A percentile compares a stretch with the other conserved stretches of the same genome.
These are phyloP conservation scores for Magnaporthiopsis poae DNA, from an alignment of 2,329 filamentous ascomycete genomes.

Conservation along the genomic window DNA sequence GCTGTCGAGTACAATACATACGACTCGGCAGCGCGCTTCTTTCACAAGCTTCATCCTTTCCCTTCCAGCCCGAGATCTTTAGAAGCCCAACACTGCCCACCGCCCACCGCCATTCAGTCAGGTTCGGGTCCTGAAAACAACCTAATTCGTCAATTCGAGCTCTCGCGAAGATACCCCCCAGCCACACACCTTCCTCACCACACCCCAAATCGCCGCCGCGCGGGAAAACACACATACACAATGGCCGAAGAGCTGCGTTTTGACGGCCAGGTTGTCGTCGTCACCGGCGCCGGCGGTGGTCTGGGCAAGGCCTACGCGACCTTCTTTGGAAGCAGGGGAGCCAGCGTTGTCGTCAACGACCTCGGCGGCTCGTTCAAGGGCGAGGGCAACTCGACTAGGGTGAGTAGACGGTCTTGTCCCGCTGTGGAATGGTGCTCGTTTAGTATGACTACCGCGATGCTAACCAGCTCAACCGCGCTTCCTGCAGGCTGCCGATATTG, in stretches of 20 bases:
- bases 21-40: not conserved
- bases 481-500: slow-evolving; percentile 64
- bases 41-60: not conserved
- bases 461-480: slow-evolving; percentile 13
- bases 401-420: slow-evolving; percentile 28
- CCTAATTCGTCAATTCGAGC: not conserved
- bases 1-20: not conserved
- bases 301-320: slow-evolving; percentile 72
- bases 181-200: not conserved
- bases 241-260: slow-evolving; percentile 63
- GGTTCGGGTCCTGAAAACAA: not conserved
- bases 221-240: slow-evolving; percentile 10
- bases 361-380: slow-evolving; percentile 88
- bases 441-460: not conserved
- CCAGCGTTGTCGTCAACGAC: slow-evolving; percentile 74
- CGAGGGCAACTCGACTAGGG: slow-evolving; percentile 78
- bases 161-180: not conserved
- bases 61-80: not conserved
- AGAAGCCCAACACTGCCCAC: not conserved
- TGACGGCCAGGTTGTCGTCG: slow-evolving; percentile 79
- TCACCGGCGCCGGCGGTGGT: slow-evolving; percentile 77
- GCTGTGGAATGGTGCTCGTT: not conserved
- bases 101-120: not conserved
- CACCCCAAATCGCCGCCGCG: not conserved
- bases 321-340: slow-evolving; percentile 86